Percentiles rank a stretch among this genome's conserved stretches.
Evolutionary conservation across 768 basidiomycete genomes (phyloP).

Genomic region (Suillus weaverae): DNA sequence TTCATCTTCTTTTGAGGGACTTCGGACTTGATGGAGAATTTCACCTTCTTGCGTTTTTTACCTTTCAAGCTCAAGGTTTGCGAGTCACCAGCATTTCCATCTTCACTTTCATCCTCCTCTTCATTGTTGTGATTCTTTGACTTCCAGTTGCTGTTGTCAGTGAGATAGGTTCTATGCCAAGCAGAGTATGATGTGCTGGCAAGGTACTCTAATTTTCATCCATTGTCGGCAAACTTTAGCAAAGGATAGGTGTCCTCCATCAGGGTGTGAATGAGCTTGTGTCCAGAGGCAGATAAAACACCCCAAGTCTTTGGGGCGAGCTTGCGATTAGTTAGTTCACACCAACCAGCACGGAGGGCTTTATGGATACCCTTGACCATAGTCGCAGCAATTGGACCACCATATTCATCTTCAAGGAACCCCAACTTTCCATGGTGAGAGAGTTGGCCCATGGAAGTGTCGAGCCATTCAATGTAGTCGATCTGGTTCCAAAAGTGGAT

Average conservation of each 20-base stretch:
- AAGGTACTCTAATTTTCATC: not conserved
- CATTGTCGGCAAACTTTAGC: not conserved
- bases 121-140: not conserved
- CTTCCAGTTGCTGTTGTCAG: not conserved
- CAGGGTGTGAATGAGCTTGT: not conserved
- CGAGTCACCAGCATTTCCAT: not conserved
- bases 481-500: conserved; percentile 4
- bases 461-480: conserved; percentile 4
- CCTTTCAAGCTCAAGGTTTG: not conserved
- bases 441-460: not conserved
- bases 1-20: not conserved
- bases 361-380: not conserved
- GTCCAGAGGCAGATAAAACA: not conserved
- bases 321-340: not conserved
- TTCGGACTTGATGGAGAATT: not conserved
- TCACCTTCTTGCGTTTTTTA: not conserved
- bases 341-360: not conserved
- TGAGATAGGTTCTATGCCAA: not conserved
- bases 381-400: not conserved
- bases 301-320: not conserved
- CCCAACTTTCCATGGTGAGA: not conserved
- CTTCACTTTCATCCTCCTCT: not conserved
- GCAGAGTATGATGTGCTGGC: not conserved
- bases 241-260: not conserved
- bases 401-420: conserved; percentile 1